Evolutionary conservation across 2,329 filamentous ascomycete genomes (phyloP), one percentile per base, ranked within the genome.

Genomic region (Metarhizium album): DNA sequence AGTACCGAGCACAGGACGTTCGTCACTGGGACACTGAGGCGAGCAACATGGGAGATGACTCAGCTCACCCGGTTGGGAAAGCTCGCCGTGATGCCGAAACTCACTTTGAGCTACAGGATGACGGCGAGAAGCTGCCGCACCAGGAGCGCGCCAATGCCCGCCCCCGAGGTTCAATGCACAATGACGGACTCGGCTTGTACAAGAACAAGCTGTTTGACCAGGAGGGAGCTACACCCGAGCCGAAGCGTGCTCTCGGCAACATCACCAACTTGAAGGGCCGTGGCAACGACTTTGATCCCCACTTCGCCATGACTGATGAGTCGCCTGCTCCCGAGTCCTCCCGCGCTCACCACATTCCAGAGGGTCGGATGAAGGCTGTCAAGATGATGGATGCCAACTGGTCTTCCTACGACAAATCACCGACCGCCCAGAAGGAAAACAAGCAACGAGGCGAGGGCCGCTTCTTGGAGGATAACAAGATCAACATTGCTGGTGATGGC

Each of bases 21-120:
- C 84, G 87, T 50, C 85, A 93, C 65, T 94, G 87, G 81, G 85
- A 84, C 58, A 82, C 84, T 46, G 84, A 90, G 45, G 43, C 42
- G 14, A 49, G 37, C 53, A 79, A 85, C 49, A 40, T 33, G n/a
- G 66, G 68, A 37, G 74, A 79, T 37, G 82, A 80, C 8, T 79
- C 83, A 7, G 74, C 74, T 56, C 73, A 80, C 14, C 73, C 78
- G 33, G 74, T 80, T 37, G 71, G 76, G 59, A 86, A 86, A 64
- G 76, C 86, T 37, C 87, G 91, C 53, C 87, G 83, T 42, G 87
- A 94, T 60, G 84, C 86, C 18, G 83, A 90, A 62, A 71, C 82
- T 1, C 89, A 97, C 67, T 96, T 95, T 62, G 83, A 93, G 54
- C 79, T 96, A 60, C 74, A 80, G 49, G 90, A 97, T 63, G 83